Percentiles rank a stretch among this genome's conserved stretches.
These are phyloP conservation scores for Clavispora santaluciae DNA, from an alignment of 805 yeast species.

Conservation along the genomic window DNA sequence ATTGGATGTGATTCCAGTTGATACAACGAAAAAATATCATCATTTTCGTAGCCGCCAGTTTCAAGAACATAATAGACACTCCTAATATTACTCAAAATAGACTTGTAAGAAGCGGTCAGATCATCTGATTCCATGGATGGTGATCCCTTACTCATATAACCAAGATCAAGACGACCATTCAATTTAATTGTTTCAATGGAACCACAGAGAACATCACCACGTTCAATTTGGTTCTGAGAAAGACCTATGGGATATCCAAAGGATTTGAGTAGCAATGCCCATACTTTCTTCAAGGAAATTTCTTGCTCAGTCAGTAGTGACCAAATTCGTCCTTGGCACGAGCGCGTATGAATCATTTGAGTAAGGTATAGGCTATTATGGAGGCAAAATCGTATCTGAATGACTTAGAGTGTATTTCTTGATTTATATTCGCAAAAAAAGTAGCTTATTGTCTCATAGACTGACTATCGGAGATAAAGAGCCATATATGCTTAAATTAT, in stretches of 20 bases:
- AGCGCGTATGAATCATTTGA: neutral
- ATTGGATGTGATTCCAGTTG: slow-evolving; percentile 4
- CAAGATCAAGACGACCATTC: neutral
- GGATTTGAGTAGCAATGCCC: slow-evolving; percentile 11
- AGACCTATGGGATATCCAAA: slow-evolving; percentile 10
- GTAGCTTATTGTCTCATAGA: neutral
- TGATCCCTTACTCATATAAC: neutral
- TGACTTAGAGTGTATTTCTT: neutral
- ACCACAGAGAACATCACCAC: neutral
- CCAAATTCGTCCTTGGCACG: slow-evolving; percentile 8
- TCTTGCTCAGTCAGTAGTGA: slow-evolving; percentile 8
- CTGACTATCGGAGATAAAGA: no score
- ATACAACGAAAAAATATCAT: slow-evolving; percentile 4
- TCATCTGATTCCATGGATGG: neutral
- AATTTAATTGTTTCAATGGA: neutral
- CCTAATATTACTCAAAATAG: slow-evolving; percentile 2
- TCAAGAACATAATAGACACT: slow-evolving; percentile 7
- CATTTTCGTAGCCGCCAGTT: slow-evolving; percentile 5
- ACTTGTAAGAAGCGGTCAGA: neutral
- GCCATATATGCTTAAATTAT: neutral
- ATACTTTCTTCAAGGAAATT: slow-evolving; percentile 11
- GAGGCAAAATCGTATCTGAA: neutral
- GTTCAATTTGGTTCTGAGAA: neutral
- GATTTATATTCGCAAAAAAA: neutral
- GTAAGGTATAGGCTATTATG: neutral